Percentiles rank a stretch among this genome's conserved stretches.
Evolutionary conservation across 139 green algal genomes (phyloP).

Genomic region (Coelastrella sp.): DNA sequence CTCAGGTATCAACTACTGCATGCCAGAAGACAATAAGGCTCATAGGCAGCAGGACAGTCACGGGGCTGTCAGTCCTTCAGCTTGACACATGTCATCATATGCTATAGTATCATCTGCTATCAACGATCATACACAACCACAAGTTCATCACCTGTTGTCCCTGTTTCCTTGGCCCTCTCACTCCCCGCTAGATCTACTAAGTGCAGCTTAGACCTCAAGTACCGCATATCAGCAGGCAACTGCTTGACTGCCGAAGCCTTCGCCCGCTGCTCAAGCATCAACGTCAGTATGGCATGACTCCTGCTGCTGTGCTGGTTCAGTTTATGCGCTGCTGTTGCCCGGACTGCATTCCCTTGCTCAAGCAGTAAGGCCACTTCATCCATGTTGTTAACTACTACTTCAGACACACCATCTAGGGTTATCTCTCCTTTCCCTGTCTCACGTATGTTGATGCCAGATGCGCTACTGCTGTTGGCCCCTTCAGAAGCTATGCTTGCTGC

Average conservation of each 20-base stretch:
- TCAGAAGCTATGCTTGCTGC: not conserved
- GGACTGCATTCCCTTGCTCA: slow-evolving; percentile 44
- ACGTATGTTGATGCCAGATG: slow-evolving; percentile 43
- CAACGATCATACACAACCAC: no score
- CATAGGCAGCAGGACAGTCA: no score
- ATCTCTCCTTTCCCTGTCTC: slow-evolving; percentile 54
- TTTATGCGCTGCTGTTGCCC: slow-evolving; percentile 49
- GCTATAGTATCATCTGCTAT: no score
- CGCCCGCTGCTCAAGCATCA: slow-evolving; percentile 62
- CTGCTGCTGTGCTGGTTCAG: slow-evolving; percentile 60
- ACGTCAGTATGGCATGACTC: slow-evolving; percentile 61
- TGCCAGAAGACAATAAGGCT: no score
- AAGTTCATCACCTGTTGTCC: slow-evolving; percentile 43
- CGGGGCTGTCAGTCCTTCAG: no score
- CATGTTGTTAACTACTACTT: slow-evolving; percentile 44
- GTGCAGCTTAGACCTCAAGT: slow-evolving; percentile 75
- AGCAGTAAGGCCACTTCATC: slow-evolving; percentile 42
- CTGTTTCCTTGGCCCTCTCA: slow-evolving; percentile 72
- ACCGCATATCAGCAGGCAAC: slow-evolving; percentile 46
- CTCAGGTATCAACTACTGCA: no score
- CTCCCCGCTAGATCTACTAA: slow-evolving; percentile 82
- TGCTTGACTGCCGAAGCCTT: slow-evolving; percentile 35
- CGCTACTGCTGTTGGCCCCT: not conserved
- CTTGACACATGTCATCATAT: no score
- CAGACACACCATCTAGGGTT: slow-evolving; percentile 59